Evolutionary conservation across 257 asterid genomes (phyloP), one percentile per base, ranked within the genome.

Genomic region (Solanum sejunctum): DNA sequence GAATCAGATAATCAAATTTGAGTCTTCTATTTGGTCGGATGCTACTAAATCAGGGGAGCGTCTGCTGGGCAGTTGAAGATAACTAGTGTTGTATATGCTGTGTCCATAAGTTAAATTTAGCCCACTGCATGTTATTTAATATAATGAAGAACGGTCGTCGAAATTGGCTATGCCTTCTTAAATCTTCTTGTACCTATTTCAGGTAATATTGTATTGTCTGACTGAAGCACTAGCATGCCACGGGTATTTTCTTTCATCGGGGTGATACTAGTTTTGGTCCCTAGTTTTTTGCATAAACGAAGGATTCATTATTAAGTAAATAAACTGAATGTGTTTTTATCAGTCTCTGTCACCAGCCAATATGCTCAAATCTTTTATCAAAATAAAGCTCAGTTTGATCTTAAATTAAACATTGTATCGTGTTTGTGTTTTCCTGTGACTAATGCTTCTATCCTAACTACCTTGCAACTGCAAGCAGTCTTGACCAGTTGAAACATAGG

Each of bases 1-100:
- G 92, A 87, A 84, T 89, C 91, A 18, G 90, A 86, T 32, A 85
- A 81, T 26, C 88, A 84, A 39, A 17, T 66, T 16, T 63, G 84
- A 69, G 39, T 52, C 1, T 20, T 41, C 26, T 77, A 10, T 51
- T 49, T 23, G 61, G 82, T 61, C 43, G 1, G 82, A 77, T 77
- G 9, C 57, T 23, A 28, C 13, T 2, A 39, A 70, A 39, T 70
- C 52, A 36, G 8, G 2, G 89, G 80, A 72, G 57, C 0, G 20
- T 73, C 81, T 12, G n/a, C 9, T 49, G 81, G 15, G 43, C 63
- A 8, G 16, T 0, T 49, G 81, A 26, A 47, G 81, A 47, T 73
- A 3, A 6, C 81, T 51, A 9, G 63, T 15, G 45, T 23, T 26
- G 60, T 77, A 49, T 47, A 23, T 49, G 41, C 56, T 73, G 81